phyloP scores from a whole-genome alignment of 805 yeast species.

The Lachancea quebecensis region DNA sequence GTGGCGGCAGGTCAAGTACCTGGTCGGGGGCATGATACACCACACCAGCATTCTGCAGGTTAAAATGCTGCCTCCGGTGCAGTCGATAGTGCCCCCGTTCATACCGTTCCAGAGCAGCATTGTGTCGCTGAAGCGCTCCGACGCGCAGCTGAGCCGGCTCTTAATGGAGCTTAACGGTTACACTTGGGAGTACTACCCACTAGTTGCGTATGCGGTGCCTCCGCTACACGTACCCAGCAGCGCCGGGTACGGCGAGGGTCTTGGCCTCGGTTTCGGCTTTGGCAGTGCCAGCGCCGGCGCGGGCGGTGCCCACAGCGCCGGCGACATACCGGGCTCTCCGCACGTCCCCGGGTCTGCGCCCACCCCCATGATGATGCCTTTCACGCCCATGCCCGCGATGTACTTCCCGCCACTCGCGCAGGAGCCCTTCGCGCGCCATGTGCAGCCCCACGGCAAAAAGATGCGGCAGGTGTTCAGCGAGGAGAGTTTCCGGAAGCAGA shows the following conservation, averaged over 20 bases:
- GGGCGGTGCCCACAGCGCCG: too few relatives aligned
- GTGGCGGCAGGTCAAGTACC: conserved; percentile 30
- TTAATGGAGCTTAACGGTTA: conserved; percentile 25
- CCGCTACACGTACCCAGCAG: conserved; percentile 8
- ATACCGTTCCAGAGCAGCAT: conserved; percentile 29
- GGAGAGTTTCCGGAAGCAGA: conserved; percentile 29
- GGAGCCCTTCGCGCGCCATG: conserved; percentile 3
- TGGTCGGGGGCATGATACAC: conserved; percentile 30
- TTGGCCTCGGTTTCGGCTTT: neutral
- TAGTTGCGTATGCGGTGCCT: conserved; percentile 25
- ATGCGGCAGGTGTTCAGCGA: conserved; percentile 30
- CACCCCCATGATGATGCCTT: conserved; percentile 8
- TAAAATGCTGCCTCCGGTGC: conserved; percentile 27
- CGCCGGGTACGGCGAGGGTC: neutral
- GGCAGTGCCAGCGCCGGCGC: neutral
- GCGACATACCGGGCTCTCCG: neutral
- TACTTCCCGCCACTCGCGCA: conserved; percentile 4
- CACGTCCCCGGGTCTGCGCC: neutral
- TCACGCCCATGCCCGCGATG: conserved; percentile 7
- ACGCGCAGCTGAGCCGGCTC: conserved; percentile 20
- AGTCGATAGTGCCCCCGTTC: conserved; percentile 30
- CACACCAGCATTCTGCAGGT: conserved; percentile 26
- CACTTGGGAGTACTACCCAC: conserved; percentile 29
- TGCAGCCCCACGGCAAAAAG: conserved; percentile 13
- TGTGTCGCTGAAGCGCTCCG: conserved; percentile 18